These are phyloP conservation scores for Patellaria atrata DNA, from an alignment of 495 filamentous ascomycete genomes.

Conservation along the genomic window DNA sequence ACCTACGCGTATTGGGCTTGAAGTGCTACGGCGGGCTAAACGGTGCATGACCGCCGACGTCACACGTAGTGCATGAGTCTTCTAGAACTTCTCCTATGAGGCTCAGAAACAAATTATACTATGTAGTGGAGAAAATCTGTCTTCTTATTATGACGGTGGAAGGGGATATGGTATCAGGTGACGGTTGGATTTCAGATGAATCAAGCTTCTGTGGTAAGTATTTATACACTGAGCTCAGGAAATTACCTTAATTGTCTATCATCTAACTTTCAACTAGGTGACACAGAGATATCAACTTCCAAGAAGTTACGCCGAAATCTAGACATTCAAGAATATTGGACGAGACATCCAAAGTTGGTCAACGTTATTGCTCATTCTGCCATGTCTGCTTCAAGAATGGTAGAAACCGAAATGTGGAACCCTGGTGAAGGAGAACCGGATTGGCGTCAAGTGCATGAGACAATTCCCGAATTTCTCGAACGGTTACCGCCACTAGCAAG, in stretches of 20 bases:
- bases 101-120: too few species aligned
- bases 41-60: too few species aligned
- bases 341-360: neutral
- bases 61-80: too few species aligned
- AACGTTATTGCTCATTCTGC: neutral
- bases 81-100: neutral
- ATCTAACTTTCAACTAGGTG: neutral
- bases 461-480: constrained; percentile 43
- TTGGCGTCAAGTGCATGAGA: constrained; percentile 43
- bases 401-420: constrained; percentile 32
- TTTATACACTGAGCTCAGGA: neutral
- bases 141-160: constrained; percentile 10
- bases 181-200: constrained; percentile 25
- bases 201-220: constrained; percentile 27
- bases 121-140: too few species aligned
- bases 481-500: constrained; percentile 48
- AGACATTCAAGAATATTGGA: neutral
- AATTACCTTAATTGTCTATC: constrained; percentile 1
- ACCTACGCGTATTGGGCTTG: too few species aligned
- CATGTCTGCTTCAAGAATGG: too few species aligned
- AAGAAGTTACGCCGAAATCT: too few species aligned
- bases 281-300: neutral
- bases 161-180: constrained; percentile 17
- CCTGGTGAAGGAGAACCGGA: constrained; percentile 28
- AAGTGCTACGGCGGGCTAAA: too few species aligned